Percentiles rank a stretch among this genome's conserved stretches.
These are phyloP conservation scores for Globisporangium recalcitrans DNA, from an alignment of 352 stramenopile species.

Conservation along the genomic window DNA sequence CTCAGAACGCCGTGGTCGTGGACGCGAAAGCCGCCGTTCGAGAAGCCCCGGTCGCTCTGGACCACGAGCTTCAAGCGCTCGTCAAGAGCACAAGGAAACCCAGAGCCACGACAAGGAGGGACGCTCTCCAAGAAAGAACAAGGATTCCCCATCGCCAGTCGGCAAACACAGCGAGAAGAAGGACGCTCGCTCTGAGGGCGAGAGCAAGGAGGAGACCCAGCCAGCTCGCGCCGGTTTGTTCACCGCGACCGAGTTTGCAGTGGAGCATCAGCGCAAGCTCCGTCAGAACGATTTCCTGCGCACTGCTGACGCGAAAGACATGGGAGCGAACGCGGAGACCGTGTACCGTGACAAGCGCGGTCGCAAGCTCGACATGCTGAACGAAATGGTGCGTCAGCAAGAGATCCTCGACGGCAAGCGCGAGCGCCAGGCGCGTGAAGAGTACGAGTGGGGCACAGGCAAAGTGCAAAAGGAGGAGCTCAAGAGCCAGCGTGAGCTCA, in stretches of 20 bases:
- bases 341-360: slow-evolving; percentile 83
- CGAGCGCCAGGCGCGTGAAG: slow-evolving; percentile 67
- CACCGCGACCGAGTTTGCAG: slow-evolving; percentile 60
- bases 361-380: slow-evolving; percentile 83
- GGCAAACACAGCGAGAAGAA: neutral
- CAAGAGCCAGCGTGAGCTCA: slow-evolving; percentile 44
- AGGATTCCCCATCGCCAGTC: neutral
- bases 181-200: neutral
- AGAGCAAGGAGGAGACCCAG: neutral
- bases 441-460: slow-evolving; percentile 83
- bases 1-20: neutral
- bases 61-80: neutral
- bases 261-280: slow-evolving; percentile 43
- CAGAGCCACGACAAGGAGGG: neutral
- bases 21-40: slow-evolving; percentile 7
- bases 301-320: slow-evolving; percentile 44
- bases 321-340: slow-evolving; percentile 74
- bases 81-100: neutral
- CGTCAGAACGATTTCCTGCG: slow-evolving; percentile 51
- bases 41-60: too few species aligned
- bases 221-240: slow-evolving; percentile 53
- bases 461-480: slow-evolving; percentile 74
- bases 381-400: slow-evolving; percentile 77
- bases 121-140: neutral
- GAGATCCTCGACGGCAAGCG: slow-evolving; percentile 73